phyloP scores from a whole-genome alignment of 306 rosid genomes.

The Abrus precatorius region DNA sequence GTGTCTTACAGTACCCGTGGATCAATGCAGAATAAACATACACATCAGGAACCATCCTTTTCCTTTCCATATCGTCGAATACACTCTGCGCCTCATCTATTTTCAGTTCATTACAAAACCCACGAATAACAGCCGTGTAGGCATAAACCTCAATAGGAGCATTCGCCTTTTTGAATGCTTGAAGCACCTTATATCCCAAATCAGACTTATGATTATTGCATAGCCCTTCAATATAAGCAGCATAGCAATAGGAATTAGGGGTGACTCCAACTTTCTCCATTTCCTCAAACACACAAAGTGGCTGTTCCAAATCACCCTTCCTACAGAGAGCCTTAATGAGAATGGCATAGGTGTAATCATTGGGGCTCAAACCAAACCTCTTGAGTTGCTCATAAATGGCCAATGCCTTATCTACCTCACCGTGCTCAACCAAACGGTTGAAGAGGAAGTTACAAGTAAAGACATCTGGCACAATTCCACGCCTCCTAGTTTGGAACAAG shows the following conservation, averaged over 20 bases:
- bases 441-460: slow-evolving; percentile 73
- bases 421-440: slow-evolving; percentile 66
- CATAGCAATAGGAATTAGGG: slow-evolving; percentile 61
- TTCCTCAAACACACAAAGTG: slow-evolving; percentile 61
- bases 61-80: slow-evolving; percentile 66
- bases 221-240: slow-evolving; percentile 74
- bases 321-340: slow-evolving; percentile 73
- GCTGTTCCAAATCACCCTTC: slow-evolving; percentile 68
- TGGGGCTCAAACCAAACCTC: slow-evolving; percentile 73
- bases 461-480: slow-evolving; percentile 70
- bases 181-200: slow-evolving; percentile 69
- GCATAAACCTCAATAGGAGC: slow-evolving; percentile 64
- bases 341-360: slow-evolving; percentile 74
- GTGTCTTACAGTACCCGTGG: slow-evolving; percentile 73
- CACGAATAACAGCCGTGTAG: slow-evolving; percentile 67
- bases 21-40: slow-evolving; percentile 66
- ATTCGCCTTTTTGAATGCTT: slow-evolving; percentile 54
- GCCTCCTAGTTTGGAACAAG: slow-evolving; percentile 58
- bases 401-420: slow-evolving; percentile 59
- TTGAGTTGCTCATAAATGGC: slow-evolving; percentile 66
- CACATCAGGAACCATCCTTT: slow-evolving; percentile 71
- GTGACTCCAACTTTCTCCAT: slow-evolving; percentile 70
- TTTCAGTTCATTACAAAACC: slow-evolving; percentile 77
- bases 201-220: slow-evolving; percentile 62
- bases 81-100: slow-evolving; percentile 66